phyloP scores from a whole-genome alignment of 164 flowering plant genomes.

The Amborella trichopoda region DNA sequence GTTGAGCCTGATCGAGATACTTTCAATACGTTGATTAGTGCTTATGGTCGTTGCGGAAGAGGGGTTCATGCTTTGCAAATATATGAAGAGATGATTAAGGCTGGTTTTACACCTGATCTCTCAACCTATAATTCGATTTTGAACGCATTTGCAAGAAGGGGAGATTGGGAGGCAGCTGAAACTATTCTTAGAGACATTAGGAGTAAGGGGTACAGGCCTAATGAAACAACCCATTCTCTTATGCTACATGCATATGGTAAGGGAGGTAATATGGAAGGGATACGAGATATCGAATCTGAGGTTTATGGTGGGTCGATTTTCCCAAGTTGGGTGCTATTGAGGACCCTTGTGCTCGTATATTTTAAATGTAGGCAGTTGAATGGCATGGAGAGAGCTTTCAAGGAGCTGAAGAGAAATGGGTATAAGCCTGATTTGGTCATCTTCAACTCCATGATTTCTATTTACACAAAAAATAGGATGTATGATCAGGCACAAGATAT shows the following conservation, averaged over 20 bases:
- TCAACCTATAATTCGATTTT: conserved; percentile 76
- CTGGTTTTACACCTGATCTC: conserved; percentile 67
- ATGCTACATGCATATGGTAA: conserved; percentile 71
- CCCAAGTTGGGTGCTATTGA: conserved; percentile 80
- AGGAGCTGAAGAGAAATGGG: conserved; percentile 35
- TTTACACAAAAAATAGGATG: conserved; percentile 58
- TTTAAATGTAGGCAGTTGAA: conserved; percentile 49
- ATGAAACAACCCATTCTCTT: conserved; percentile 68
- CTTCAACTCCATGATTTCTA: conserved; percentile 75
- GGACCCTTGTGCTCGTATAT: conserved; percentile 65
- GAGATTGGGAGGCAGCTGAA: conserved; percentile 76
- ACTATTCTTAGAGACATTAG: conserved; percentile 61
- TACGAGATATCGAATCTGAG: conserved; percentile 47
- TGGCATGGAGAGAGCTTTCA: conserved; percentile 80
- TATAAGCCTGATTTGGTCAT: conserved; percentile 79
- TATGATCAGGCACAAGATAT: conserved; percentile 59
- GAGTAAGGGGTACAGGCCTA: conserved; percentile 69
- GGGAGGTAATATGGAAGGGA: conserved; percentile 50
- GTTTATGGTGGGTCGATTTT: conserved; percentile 49
- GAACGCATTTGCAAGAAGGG: conserved; percentile 65
- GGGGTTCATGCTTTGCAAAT: conserved; percentile 34
- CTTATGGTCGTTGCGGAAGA: conserved; percentile 78
- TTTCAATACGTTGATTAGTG: conserved; percentile 69
- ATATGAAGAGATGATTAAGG: conserved; percentile 15
- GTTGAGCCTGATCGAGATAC: conserved; percentile 60